Conservation (phyloP, 805 yeast species). For the Brettanomyces anomalus region DNA sequence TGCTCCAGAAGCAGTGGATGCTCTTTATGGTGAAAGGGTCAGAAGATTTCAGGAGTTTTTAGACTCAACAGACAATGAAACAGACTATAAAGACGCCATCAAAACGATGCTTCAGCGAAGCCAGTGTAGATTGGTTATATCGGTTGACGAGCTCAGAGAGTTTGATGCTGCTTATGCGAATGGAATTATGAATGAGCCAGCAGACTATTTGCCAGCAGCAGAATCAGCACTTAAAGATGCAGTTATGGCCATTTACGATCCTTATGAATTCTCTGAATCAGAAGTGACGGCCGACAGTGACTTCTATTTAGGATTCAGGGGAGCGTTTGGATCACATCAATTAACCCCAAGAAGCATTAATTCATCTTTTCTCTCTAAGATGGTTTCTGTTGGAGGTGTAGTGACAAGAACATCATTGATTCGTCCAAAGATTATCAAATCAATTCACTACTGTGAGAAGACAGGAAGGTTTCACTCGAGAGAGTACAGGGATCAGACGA, state of each 20-base stretch:
- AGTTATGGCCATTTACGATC: constrained; percentile 64
- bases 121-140: constrained; percentile 57
- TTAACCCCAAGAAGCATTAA: constrained; percentile 83
- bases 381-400: constrained; percentile 89
- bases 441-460: constrained; percentile 86
- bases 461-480: constrained; percentile 82
- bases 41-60: constrained; percentile 85
- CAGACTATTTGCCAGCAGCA: constrained; percentile 82
- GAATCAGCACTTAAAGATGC: constrained; percentile 80
- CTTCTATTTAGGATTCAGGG: constrained; percentile 73
- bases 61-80: constrained; percentile 39
- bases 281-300: constrained; percentile 52
- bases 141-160: constrained; percentile 81
- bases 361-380: constrained; percentile 60
- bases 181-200: constrained; percentile 67
- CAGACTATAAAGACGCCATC: constrained; percentile 62
- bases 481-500: constrained; percentile 88
- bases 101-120: constrained; percentile 64
- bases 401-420: constrained; percentile 90
- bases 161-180: constrained; percentile 69
- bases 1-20: constrained; percentile 12
- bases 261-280: constrained; percentile 40
- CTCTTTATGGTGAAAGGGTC: constrained; percentile 67
- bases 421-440: constrained; percentile 82
- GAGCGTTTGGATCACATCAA: constrained; percentile 84